phyloP scores from a whole-genome alignment of 768 basidiomycete genomes.

The Termitomyces sp. region DNA sequence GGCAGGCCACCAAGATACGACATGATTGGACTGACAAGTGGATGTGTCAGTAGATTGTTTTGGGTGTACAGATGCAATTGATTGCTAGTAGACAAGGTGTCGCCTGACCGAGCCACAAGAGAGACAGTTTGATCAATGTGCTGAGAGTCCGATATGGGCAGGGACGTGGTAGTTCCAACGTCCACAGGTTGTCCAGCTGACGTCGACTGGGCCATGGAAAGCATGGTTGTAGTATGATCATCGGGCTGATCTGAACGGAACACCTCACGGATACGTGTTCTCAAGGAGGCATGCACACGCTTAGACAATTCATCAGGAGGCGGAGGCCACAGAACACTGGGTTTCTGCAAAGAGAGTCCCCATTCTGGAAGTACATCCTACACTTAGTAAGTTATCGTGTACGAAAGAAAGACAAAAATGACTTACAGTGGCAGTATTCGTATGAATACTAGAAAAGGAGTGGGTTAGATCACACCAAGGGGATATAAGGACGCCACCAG shows the following conservation, averaged over 20 bases:
- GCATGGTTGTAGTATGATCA: constrained; percentile 18
- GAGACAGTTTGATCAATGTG: constrained; percentile 38
- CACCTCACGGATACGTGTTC: constrained; percentile 55
- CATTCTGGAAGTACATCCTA: constrained; percentile 80
- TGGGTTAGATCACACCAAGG: constrained; percentile 94
- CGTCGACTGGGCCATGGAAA: constrained; percentile 16
- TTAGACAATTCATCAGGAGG: constrained; percentile 60
- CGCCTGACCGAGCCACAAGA: constrained; percentile 42
- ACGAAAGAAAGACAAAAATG: background rate
- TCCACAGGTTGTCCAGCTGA: constrained; percentile 33
- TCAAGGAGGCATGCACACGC: constrained; percentile 52
- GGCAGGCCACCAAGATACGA: constrained; percentile 88
- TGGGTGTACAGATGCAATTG: constrained; percentile 87
- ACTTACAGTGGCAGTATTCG: constrained; percentile 78
- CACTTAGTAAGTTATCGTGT: background rate
- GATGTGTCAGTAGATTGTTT: constrained; percentile 73
- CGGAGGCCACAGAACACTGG: constrained; percentile 74
- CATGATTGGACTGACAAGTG: constrained; percentile 76
- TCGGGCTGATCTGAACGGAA: constrained; percentile 29
- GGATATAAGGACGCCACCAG: constrained; percentile 85
- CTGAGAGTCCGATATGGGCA: constrained; percentile 32
- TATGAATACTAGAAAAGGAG: constrained; percentile 84
- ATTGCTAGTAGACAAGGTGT: constrained; percentile 46
- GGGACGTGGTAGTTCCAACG: constrained; percentile 42
- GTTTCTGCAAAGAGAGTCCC: constrained; percentile 75